phyloP scores from a whole-genome alignment of 2,329 filamentous ascomycete genomes.

The Xylaria sp. region DNA sequence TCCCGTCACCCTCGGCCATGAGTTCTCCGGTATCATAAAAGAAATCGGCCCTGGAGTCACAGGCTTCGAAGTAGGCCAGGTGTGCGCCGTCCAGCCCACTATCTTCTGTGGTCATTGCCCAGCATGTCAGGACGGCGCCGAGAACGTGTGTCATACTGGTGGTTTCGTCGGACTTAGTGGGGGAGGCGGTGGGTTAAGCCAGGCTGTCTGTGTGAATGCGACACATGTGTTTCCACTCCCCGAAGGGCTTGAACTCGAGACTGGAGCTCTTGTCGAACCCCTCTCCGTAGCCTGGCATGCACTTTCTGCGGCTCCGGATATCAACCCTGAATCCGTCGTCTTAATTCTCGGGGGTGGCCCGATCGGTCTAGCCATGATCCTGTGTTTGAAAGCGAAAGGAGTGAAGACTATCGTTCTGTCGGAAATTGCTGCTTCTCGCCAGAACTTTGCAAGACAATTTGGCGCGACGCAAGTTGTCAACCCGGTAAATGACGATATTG shows the following conservation, averaged over 20 bases:
- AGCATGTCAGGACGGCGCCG: conserved; percentile 17
- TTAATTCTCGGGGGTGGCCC: conserved; percentile 20
- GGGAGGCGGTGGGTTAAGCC: conserved; percentile 18
- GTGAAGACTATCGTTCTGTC: conserved; percentile 19
- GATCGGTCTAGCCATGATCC: conserved; percentile 21
- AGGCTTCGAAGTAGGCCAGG: conserved; percentile 18
- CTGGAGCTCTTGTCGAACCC: conserved; percentile 26
- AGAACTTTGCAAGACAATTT: conserved; percentile 22
- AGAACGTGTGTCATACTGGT: conserved; percentile 19
- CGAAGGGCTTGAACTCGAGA: conserved; percentile 18
- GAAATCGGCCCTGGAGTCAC: conserved; percentile 24
- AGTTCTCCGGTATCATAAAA: conserved; percentile 23
- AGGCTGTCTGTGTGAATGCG: conserved; percentile 24
- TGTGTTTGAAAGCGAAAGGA: conserved; percentile 24
- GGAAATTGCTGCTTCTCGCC: conserved; percentile 21
- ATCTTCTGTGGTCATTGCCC: conserved; percentile 20
- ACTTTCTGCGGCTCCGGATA: conserved; percentile 17
- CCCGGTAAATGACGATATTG: conserved; percentile 13
- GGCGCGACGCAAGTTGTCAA: conserved; percentile 26
- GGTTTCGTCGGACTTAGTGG: conserved; percentile 24
- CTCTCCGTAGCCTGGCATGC: conserved; percentile 27
- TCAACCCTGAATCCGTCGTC: conserved; percentile 3
- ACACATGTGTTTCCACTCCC: conserved; percentile 22
- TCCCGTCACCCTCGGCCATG: conserved; percentile 28
- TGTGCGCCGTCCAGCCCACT: conserved; percentile 22